phyloP scores from a whole-genome alignment of 805 yeast genomes.

The Torulaspora maleeae region DNA sequence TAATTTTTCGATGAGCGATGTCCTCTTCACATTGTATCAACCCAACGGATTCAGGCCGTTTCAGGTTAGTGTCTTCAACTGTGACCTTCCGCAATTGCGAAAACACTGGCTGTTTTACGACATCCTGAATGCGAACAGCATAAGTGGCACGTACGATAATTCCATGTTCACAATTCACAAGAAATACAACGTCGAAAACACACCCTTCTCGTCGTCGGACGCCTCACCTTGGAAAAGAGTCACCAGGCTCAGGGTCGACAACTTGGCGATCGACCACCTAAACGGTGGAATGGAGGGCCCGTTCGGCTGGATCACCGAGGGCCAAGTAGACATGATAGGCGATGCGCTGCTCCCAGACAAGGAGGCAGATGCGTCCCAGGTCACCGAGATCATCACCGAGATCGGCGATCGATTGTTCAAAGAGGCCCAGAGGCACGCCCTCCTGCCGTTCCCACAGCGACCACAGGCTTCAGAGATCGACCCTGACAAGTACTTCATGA shows the following conservation, averaged over 20 bases:
- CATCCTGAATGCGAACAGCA: constrained; percentile 71
- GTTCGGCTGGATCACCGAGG: constrained; percentile 93
- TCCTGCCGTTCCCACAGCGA: constrained; percentile 27
- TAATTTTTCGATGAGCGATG: constrained; percentile 76
- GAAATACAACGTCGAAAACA: constrained; percentile 21
- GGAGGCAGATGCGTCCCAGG: constrained; percentile 43
- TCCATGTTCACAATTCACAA: constrained; percentile 89
- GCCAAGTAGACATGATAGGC: constrained; percentile 89
- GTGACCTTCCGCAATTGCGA: constrained; percentile 72
- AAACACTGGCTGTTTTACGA: constrained; percentile 94
- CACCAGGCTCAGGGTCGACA: constrained; percentile 78
- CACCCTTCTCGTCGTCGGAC: constrained; percentile 11
- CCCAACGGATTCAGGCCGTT: constrained; percentile 80
- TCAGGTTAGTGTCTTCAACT: constrained; percentile 79
- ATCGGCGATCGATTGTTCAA: constrained; percentile 46
- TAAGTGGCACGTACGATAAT: constrained; percentile 90
- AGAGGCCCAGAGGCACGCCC: constrained; percentile 42
- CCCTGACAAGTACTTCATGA: constrained; percentile 54
- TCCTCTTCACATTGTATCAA: constrained; percentile 73
- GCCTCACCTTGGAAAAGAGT: constrained; percentile 51
- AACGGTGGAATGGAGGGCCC: constrained; percentile 91
- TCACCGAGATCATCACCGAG: constrained; percentile 46
- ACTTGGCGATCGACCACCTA: constrained; percentile 79
- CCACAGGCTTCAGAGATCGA: constrained; percentile 23
- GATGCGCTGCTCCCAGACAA: constrained; percentile 79